Conservation (phyloP, 2,329 filamentous ascomycete species). For the Conoideocrella luteorostrata region DNA sequence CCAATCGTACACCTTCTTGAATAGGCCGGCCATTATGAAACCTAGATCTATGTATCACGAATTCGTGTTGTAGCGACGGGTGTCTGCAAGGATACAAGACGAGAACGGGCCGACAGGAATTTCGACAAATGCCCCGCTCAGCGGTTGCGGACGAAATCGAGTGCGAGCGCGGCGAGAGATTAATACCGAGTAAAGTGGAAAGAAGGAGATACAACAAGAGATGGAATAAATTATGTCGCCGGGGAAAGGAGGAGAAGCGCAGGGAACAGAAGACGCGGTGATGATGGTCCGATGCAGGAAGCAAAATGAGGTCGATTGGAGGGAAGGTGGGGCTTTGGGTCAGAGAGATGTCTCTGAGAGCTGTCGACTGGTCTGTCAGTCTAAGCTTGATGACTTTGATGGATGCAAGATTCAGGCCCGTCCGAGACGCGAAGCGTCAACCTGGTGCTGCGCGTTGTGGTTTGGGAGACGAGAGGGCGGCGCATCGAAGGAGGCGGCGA, state of each 20-base stretch:
- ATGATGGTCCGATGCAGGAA: slow-evolving; percentile 2
- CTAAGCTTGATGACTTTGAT: slow-evolving; percentile 1
- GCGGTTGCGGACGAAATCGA: neutral
- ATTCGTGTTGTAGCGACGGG: neutral
- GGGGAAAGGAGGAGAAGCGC: neutral
- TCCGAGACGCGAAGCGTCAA: neutral
- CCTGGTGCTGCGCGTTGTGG: neutral
- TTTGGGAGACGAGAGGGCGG: neutral
- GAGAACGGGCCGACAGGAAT: neutral
- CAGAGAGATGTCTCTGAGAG: neutral
- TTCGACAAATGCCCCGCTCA: neutral
- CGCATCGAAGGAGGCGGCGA: neutral
- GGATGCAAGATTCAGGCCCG: neutral
- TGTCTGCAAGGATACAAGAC: neutral
- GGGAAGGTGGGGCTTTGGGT: slow-evolving; percentile 5
- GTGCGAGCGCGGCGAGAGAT: no score
- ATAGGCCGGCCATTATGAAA: slow-evolving; percentile 74
- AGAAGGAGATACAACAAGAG: neutral
- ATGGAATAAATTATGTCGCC: no score
- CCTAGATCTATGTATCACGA: neutral
- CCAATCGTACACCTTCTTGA: slow-evolving; percentile 97
- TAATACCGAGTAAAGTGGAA: neutral
- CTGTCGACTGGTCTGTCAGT: neutral
- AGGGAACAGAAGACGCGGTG: slow-evolving; percentile 1
- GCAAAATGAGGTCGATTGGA: slow-evolving; percentile 4